These are phyloP conservation scores for Candida railenensis DNA, from an alignment of 805 yeast genomes.

Conservation along the genomic window DNA sequence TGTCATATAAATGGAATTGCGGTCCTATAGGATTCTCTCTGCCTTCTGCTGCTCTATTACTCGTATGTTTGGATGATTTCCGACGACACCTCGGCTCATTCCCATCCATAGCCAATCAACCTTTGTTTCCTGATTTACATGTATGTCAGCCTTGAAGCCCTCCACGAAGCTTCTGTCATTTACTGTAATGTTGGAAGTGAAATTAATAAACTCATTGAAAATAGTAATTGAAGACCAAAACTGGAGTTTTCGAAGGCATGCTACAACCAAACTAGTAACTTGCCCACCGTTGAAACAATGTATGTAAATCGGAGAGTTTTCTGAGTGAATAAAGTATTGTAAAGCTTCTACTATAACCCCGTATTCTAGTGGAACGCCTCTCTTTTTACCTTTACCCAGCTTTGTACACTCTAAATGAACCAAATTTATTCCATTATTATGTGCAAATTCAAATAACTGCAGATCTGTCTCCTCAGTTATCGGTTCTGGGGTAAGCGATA, in stretches of 20 bases:
- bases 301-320: slow-evolving; percentile 68
- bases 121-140: slow-evolving; percentile 41
- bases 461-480: slow-evolving; percentile 55
- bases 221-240: slow-evolving; percentile 90
- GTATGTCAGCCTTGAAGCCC: slow-evolving; percentile 65
- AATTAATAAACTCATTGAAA: slow-evolving; percentile 78
- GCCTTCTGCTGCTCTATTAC: slow-evolving; percentile 13
- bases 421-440: slow-evolving; percentile 51
- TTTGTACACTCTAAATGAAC: slow-evolving; percentile 68
- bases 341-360: slow-evolving; percentile 59
- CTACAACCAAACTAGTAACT: slow-evolving; percentile 78
- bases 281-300: slow-evolving; percentile 92
- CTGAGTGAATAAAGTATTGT: slow-evolving; percentile 57
- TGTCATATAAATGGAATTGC: too few species aligned
- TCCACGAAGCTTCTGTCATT: slow-evolving; percentile 86
- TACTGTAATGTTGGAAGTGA: slow-evolving; percentile 72
- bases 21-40: background rate
- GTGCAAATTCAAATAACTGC: slow-evolving; percentile 51
- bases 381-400: slow-evolving; percentile 75
- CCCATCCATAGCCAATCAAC: slow-evolving; percentile 71
- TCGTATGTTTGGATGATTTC: slow-evolving; percentile 52
- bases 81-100: slow-evolving; percentile 55
- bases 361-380: slow-evolving; percentile 78
- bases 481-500: slow-evolving; percentile 79
- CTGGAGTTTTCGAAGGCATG: slow-evolving; percentile 78